Evolutionary conservation across 805 yeast species (phyloP).

Genomic region (Wickerhamomyces chaumierensis): DNA sequence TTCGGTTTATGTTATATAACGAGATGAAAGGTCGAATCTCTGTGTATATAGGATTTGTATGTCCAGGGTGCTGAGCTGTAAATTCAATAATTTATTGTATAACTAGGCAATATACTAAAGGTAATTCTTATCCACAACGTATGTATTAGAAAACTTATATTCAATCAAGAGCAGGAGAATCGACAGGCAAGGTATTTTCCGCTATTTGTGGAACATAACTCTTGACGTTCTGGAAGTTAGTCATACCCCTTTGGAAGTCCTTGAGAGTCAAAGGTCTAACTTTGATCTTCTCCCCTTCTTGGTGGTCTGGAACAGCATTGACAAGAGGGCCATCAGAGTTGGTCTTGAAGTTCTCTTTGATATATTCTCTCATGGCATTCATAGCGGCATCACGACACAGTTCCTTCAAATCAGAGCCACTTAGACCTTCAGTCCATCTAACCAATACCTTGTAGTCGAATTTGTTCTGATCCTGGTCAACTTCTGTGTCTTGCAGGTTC

Average conservation of each 20-base stretch:
- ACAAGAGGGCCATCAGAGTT: conserved; percentile 9
- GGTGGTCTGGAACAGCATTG: too few relatives aligned
- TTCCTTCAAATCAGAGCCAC: conserved; percentile 90
- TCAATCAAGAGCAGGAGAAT: not conserved
- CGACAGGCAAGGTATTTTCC: not conserved
- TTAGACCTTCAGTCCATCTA: conserved; percentile 54
- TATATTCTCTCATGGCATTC: conserved; percentile 78
- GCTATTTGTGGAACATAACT: not conserved
- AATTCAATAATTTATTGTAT: too few relatives aligned
- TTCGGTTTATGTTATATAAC: too few relatives aligned
- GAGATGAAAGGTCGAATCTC: too few relatives aligned
- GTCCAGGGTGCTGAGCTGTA: too few relatives aligned
- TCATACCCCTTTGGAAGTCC: conserved; percentile 32
- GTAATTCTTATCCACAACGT: too few relatives aligned
- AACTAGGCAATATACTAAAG: too few relatives aligned
- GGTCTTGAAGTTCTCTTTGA: conserved; percentile 35
- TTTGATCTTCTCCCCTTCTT: conserved; percentile 22
- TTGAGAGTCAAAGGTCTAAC: conserved; percentile 50
- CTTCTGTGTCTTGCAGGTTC: conserved; percentile 50
- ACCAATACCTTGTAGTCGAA: conserved; percentile 58
- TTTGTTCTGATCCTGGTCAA: conserved; percentile 30
- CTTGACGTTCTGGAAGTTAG: not conserved
- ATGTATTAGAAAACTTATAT: too few relatives aligned
- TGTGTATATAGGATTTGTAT: too few relatives aligned
- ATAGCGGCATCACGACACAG: conserved; percentile 89